phyloP scores from a whole-genome alignment of 805 yeast species.

The Ogataea minuta region DNA sequence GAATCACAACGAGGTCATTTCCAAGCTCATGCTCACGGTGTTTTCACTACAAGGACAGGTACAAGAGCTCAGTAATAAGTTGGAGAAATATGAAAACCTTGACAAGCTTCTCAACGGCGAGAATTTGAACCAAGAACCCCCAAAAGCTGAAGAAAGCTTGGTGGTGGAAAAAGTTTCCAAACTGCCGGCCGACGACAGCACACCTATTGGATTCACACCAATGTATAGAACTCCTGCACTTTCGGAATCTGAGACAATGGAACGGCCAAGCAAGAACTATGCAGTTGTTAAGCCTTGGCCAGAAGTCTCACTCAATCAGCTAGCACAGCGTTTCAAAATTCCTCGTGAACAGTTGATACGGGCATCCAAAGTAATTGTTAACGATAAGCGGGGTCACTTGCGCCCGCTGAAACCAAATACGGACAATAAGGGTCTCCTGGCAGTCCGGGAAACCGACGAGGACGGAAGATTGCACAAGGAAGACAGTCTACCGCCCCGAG shows the following conservation, averaged over 20 bases:
- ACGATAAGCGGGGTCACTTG: constrained; percentile 16
- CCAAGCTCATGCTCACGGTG: constrained; percentile 22
- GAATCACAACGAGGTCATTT: constrained; percentile 24
- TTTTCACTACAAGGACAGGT: constrained; percentile 21
- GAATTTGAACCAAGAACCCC: constrained; percentile 11
- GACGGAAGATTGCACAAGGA: constrained; percentile 3
- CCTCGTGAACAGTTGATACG: constrained; percentile 22
- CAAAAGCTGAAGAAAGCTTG: constrained; percentile 9
- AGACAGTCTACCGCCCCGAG: constrained; percentile 3
- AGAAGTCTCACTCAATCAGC: constrained; percentile 29
- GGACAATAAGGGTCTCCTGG: background rate
- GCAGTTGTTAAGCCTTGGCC: constrained; percentile 30
- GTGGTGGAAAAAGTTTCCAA: constrained; percentile 21
- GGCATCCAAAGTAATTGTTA: constrained; percentile 13
- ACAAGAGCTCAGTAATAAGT: constrained; percentile 16
- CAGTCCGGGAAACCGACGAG: background rate
- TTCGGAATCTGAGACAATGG: constrained; percentile 20
- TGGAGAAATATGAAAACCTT: constrained; percentile 22
- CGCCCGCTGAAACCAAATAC: constrained; percentile 21
- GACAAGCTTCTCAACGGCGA: constrained; percentile 19
- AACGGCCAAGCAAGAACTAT: constrained; percentile 21
- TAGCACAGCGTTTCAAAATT: constrained; percentile 29
- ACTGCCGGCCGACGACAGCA: constrained; percentile 9
- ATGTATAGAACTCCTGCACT: constrained; percentile 27
- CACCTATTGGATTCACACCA: constrained; percentile 27